Conservation (phyloP, 306 rosid species). For the Lablab purpureus region DNA sequence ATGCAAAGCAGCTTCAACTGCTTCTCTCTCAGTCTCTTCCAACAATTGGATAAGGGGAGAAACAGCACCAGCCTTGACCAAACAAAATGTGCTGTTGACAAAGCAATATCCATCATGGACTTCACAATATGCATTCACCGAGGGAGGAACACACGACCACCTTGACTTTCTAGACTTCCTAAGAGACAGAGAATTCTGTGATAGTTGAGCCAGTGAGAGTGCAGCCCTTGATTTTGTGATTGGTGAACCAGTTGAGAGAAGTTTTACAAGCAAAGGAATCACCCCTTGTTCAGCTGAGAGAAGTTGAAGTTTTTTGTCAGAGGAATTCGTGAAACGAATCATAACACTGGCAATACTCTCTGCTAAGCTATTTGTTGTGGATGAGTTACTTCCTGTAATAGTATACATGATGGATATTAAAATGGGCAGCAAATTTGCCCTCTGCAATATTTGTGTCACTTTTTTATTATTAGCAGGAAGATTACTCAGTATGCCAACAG, state of each 20-base stretch:
- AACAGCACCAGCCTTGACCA: slow-evolving; percentile 82
- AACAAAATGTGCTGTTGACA: slow-evolving; percentile 75
- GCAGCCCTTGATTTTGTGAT: slow-evolving; percentile 78
- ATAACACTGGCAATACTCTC: slow-evolving; percentile 64
- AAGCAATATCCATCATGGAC: slow-evolving; percentile 77
- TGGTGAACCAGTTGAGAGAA: slow-evolving; percentile 67
- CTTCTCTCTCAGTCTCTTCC: slow-evolving; percentile 72
- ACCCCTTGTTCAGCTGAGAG: slow-evolving; percentile 78
- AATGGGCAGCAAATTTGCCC: slow-evolving; percentile 64
- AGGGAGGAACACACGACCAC: slow-evolving; percentile 76
- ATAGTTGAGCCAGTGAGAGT: slow-evolving; percentile 76
- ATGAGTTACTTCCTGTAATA: slow-evolving; percentile 49
- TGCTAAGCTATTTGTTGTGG: slow-evolving; percentile 43
- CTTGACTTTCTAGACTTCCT: slow-evolving; percentile 58
- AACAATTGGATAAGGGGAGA: slow-evolving; percentile 65
- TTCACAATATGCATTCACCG: slow-evolving; percentile 66
- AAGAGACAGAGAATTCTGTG: slow-evolving; percentile 74
- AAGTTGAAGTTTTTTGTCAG: slow-evolving; percentile 78
- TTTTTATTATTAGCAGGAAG: slow-evolving; percentile 73
- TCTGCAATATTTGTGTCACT: slow-evolving; percentile 66
- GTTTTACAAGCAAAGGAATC: slow-evolving; percentile 76
- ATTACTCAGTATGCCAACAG: slow-evolving; percentile 76
- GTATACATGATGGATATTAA: slow-evolving; percentile 63
- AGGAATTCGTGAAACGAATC: slow-evolving; percentile 74
- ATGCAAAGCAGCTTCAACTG: slow-evolving; percentile 71